phyloP scores from a whole-genome alignment of 805 yeast species.

The Lachancea thermotolerans region DNA sequence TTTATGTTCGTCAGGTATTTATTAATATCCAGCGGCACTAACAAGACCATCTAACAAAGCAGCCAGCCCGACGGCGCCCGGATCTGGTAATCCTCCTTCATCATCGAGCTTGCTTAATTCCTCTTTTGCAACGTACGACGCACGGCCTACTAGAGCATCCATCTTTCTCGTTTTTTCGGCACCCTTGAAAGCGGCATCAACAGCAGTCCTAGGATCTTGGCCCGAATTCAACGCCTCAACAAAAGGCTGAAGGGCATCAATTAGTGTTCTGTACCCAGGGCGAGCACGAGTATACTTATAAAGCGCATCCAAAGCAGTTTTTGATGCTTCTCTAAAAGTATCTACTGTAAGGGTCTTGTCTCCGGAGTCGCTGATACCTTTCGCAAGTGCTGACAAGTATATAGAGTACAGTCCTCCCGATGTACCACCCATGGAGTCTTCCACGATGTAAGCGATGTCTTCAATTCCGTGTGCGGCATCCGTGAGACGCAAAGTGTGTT shows the following conservation, averaged over 20 bases:
- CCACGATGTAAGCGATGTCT: slow-evolving; percentile 69
- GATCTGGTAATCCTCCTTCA: slow-evolving; percentile 59
- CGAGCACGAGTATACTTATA: slow-evolving; percentile 80
- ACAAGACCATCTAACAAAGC: slow-evolving; percentile 34
- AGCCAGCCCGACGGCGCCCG: slow-evolving; percentile 80
- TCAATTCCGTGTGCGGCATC: slow-evolving; percentile 44
- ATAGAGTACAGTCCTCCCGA: slow-evolving; percentile 86
- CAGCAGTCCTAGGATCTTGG: slow-evolving; percentile 49
- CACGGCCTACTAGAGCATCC: slow-evolving; percentile 81
- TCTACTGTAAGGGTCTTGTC: slow-evolving; percentile 19
- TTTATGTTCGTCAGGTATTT: too few relatives aligned
- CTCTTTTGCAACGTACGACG: slow-evolving; percentile 71
- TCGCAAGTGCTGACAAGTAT: slow-evolving; percentile 62
- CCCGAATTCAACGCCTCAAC: slow-evolving; percentile 47
- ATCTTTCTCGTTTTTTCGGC: slow-evolving; percentile 63
- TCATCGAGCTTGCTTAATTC: slow-evolving; percentile 34
- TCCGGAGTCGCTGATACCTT: slow-evolving; percentile 26
- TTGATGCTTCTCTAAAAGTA: slow-evolving; percentile 38
- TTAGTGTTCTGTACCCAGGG: slow-evolving; percentile 76
- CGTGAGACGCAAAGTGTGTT: slow-evolving; percentile 13
- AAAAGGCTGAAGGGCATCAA: slow-evolving; percentile 81
- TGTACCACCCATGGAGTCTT: slow-evolving; percentile 86
- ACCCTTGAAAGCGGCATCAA: slow-evolving; percentile 59
- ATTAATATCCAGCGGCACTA: slow-evolving; percentile 13
- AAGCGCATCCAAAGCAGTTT: slow-evolving; percentile 55